These are phyloP conservation scores for Candida multigemmis DNA, from an alignment of 805 yeast genomes.

Conservation along the genomic window DNA sequence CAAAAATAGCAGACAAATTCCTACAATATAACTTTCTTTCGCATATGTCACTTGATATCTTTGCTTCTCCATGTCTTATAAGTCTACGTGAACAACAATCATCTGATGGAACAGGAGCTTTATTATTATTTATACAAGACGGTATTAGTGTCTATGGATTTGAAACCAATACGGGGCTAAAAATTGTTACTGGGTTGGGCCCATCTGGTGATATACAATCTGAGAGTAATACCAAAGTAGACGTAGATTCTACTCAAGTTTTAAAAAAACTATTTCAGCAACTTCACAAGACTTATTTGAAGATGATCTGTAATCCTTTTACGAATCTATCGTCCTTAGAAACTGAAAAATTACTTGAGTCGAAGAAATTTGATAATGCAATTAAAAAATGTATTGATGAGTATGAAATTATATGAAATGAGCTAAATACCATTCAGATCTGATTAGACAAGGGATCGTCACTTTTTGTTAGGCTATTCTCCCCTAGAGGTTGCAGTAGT, in stretches of 20 bases:
- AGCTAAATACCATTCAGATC: too few relatives aligned
- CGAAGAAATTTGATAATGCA: conserved; percentile 19
- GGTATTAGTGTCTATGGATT: conserved; percentile 59
- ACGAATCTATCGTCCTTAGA: conserved; percentile 8
- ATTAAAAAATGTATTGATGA: conserved; percentile 15
- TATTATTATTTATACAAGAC: conserved; percentile 56
- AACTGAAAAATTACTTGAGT: conserved; percentile 17
- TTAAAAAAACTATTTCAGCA: conserved; percentile 17
- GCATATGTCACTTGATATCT: conserved; percentile 70
- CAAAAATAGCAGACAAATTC: conserved; percentile 30
- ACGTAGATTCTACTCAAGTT: conserved; percentile 2
- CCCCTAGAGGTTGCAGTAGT: too few relatives aligned
- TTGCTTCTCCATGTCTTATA: conserved; percentile 43
- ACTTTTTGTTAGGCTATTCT: too few relatives aligned
- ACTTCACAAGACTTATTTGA: conserved; percentile 47
- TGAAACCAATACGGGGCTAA: conserved; percentile 61
- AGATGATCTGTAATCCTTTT: conserved; percentile 58
- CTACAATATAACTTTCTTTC: conserved; percentile 61
- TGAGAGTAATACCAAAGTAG: conserved; percentile 7
- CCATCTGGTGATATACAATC: too few relatives aligned
- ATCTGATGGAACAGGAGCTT: conserved; percentile 11
- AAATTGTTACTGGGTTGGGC: conserved; percentile 51
- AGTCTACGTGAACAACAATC: conserved; percentile 28
- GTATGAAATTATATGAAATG: conserved; percentile 11
- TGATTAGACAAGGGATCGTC: too few relatives aligned